These are phyloP conservation scores for Populus simonii DNA, from an alignment of 345 rosid genomes.

Conservation along the genomic window DNA sequence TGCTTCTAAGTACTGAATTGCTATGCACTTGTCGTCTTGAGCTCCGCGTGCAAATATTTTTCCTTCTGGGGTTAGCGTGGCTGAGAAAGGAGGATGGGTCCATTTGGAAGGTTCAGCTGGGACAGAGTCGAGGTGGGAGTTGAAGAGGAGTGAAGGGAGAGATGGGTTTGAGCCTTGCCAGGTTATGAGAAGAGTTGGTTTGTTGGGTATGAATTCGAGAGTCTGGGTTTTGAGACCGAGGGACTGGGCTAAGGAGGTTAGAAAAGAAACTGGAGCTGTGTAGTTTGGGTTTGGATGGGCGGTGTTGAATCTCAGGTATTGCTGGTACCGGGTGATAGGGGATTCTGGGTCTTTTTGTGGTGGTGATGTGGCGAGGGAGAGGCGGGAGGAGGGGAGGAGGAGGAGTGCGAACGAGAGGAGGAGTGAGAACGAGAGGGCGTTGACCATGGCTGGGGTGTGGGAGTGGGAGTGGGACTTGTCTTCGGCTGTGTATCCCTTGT, in stretches of 20 bases:
- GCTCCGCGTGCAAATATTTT: constrained; percentile 78
- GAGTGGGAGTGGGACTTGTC: too few species aligned
- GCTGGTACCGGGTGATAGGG: constrained; percentile 54
- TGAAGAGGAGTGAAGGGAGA: constrained; percentile 70
- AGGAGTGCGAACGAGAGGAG: constrained; percentile 7
- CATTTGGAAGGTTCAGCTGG: constrained; percentile 76
- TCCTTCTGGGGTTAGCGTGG: constrained; percentile 50
- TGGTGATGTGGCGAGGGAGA: background rate
- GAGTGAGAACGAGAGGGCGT: background rate
- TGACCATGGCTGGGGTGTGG: constrained; percentile 9
- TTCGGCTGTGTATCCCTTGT: too few species aligned
- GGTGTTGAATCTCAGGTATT: constrained; percentile 66
- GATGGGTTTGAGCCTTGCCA: constrained; percentile 74
- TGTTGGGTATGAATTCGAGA: constrained; percentile 46
- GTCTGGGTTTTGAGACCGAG: constrained; percentile 42
- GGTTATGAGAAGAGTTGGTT: constrained; percentile 60
- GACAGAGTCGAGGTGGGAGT: constrained; percentile 94
- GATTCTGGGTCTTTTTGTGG: constrained; percentile 17
- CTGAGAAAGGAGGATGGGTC: constrained; percentile 84
- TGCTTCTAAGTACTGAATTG: constrained; percentile 75
- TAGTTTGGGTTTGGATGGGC: constrained; percentile 86
- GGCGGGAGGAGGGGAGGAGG: constrained; percentile 9
- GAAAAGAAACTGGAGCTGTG: constrained; percentile 53
- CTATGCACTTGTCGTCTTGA: constrained; percentile 87
- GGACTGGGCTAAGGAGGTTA: constrained; percentile 48